phyloP scores from a whole-genome alignment of 805 yeast species.

The Candida gorgasii region DNA sequence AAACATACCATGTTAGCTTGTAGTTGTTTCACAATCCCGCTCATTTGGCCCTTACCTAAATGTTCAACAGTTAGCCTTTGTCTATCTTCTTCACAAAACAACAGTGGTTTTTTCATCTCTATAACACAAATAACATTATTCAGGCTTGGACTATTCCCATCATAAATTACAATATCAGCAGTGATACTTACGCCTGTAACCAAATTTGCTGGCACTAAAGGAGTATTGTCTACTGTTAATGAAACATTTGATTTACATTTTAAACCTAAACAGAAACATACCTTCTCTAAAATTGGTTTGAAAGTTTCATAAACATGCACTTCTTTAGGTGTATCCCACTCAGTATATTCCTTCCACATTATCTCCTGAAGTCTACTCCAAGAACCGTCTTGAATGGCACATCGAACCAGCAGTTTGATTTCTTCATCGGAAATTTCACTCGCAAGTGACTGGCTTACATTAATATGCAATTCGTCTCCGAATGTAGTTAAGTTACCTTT shows the following conservation, averaged over 20 bases:
- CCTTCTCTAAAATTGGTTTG: not conserved
- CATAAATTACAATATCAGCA: not conserved
- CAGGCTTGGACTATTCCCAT: not conserved
- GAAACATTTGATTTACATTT: not conserved
- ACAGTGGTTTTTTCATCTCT: not conserved
- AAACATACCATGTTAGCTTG: not conserved
- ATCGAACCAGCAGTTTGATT: not conserved
- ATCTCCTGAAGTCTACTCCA: not conserved
- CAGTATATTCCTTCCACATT: not conserved
- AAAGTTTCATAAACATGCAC: not conserved
- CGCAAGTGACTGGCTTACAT: not conserved
- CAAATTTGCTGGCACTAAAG: not conserved
- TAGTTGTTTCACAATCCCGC: not conserved
- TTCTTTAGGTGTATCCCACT: not conserved
- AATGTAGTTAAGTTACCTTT: not conserved
- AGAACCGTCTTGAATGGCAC: not conserved
- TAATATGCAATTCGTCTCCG: not conserved
- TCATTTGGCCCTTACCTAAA: too few relatives aligned
- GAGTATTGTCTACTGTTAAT: not conserved
- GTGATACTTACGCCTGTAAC: not conserved
- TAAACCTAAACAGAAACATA: not conserved
- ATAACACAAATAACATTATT: not conserved
- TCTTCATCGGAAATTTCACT: not conserved
- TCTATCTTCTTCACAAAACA: too few relatives aligned
- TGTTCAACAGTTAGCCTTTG: too few relatives aligned